phyloP scores from a whole-genome alignment of 495 filamentous ascomycete species.

The Glonium stellatum region DNA sequence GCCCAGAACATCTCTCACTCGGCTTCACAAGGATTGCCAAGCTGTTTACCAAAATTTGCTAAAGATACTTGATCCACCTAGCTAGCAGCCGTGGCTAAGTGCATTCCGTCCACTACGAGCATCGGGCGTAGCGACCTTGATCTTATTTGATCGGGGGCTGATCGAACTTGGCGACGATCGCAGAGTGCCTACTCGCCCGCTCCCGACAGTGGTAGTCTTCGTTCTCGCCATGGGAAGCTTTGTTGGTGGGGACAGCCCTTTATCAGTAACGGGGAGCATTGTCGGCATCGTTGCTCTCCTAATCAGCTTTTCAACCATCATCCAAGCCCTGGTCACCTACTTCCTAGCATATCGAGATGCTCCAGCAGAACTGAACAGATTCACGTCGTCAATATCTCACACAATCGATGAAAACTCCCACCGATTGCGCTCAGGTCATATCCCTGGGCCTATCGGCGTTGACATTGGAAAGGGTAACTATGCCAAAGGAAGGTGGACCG shows the following conservation, averaged over 20 bases:
- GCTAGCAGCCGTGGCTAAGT: too few relatives aligned
- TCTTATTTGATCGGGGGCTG: too few relatives aligned
- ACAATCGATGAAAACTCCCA: slow-evolving; percentile 17
- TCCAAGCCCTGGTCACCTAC: slow-evolving; percentile 10
- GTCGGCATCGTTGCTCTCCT: slow-evolving; percentile 17
- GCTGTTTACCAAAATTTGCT: background rate
- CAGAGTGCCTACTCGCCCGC: too few relatives aligned
- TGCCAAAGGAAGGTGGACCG: slow-evolving; percentile 11
- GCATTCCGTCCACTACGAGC: too few relatives aligned
- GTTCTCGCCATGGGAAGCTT: slow-evolving; percentile 7
- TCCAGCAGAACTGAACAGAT: slow-evolving; percentile 6
- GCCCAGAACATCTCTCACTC: background rate
- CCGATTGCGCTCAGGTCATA: slow-evolving; percentile 6
- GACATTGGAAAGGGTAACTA: slow-evolving; percentile 8
- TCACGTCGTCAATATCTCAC: slow-evolving; percentile 16
- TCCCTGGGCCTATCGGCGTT: slow-evolving; percentile 8
- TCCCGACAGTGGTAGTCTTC: too few relatives aligned
- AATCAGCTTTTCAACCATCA: slow-evolving; percentile 9
- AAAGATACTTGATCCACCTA: too few relatives aligned
- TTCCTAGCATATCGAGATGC: slow-evolving; percentile 15
- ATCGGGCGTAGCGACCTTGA: too few relatives aligned
- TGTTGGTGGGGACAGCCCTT: slow-evolving; percentile 9
- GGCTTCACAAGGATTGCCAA: background rate
- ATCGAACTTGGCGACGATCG: too few relatives aligned
- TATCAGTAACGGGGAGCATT: slow-evolving; percentile 13